Conservation (phyloP, 2,329 filamentous ascomycete species). For the Plectosphaerella cucumerina region DNA sequence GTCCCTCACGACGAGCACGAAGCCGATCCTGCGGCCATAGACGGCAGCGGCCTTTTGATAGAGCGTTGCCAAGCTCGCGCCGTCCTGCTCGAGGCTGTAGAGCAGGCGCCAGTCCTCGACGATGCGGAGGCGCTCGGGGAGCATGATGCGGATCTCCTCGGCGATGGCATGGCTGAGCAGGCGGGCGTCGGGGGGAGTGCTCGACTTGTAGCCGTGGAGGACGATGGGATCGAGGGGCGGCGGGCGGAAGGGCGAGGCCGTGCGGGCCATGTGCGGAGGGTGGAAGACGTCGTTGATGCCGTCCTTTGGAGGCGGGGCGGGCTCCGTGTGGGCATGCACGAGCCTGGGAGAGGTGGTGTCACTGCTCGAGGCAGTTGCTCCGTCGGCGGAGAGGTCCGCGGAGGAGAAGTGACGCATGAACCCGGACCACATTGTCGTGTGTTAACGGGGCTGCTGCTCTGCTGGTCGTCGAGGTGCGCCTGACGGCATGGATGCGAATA, state of each 20-base stretch:
- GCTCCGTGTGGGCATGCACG: constrained; percentile 18
- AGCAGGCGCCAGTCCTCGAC: constrained; percentile 80
- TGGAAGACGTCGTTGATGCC: constrained; percentile 57
- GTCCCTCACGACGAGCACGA: constrained; percentile 84
- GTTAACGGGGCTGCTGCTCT: constrained; percentile 21
- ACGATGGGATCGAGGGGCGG: constrained; percentile 81
- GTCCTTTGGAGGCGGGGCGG: constrained; percentile 25
- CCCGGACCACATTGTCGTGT: constrained; percentile 50
- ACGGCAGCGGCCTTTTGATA: constrained; percentile 74
- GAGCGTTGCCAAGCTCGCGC: constrained; percentile 79
- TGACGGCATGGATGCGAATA: too few relatives aligned
- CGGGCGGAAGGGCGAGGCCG: constrained; percentile 75
- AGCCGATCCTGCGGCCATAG: constrained; percentile 70
- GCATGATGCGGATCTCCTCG: constrained; percentile 86
- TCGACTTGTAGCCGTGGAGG: constrained; percentile 61
- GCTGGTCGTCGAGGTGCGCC: constrained; percentile 18
- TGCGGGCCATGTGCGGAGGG: constrained; percentile 50
- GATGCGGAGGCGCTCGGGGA: constrained; percentile 83
- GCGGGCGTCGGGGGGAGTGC: constrained; percentile 55
- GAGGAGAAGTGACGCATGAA: constrained; percentile 64
- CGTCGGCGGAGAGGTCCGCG: constrained; percentile 28
- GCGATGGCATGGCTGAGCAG: constrained; percentile 72
- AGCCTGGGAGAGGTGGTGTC: constrained; percentile 15
- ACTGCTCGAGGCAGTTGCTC: constrained; percentile 11
- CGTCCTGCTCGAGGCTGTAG: constrained; percentile 90